Base-by-base conservation (phyloP, 2,329 filamentous ascomycete species). In the Lachnellula arida region DNA sequence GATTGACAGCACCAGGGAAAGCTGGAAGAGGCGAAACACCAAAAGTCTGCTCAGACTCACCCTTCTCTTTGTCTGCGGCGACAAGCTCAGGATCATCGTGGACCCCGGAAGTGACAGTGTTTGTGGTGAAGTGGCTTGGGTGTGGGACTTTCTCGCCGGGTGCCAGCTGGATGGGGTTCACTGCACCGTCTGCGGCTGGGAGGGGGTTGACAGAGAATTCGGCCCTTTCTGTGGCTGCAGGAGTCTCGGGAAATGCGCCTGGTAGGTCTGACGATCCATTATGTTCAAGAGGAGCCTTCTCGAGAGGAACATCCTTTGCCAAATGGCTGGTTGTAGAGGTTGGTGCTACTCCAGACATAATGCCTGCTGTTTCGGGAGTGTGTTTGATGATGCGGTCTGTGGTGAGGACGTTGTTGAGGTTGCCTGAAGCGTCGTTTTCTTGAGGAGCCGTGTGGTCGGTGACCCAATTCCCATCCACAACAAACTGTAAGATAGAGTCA, bases 401-500 rank as follows among this genome's bases (percentile, higher is more conserved):
- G 42, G 82, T 81, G 55, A 99, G 81, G 62, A 97, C 85, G 83
- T 97, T 97, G 81, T 97, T 97, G 67, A 91, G 79, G 80, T 93
- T 96, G 68, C 89, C 88, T 68, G 85, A 79, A 63, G 82, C 81
- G 78, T 97, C 93, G 68, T 84, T 83, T 75, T 97, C 92, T 74
- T 88, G 86, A 57, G 89, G 88, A 43, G 86, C 88, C 57, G 85
- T 84, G 66, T 86, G 84, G 74, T 97, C 92, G 71, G 86, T 88
- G 50, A 85, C 85, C 94, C 94, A 99, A 65, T 82, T 83, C 65
- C 89, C 90, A 81, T 99, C 91, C 64, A 97, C 93, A 67, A 99
- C 89, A 73, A 96, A 99, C 93, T 97, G 53, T 46, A 44, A 22
- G 25, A 34, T 46, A 49, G 42, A 51, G 25, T 40, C 44, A 32